phyloP scores from a whole-genome alignment of 2,329 filamentous ascomycete species.

The Elsinoe perseae region DNA sequence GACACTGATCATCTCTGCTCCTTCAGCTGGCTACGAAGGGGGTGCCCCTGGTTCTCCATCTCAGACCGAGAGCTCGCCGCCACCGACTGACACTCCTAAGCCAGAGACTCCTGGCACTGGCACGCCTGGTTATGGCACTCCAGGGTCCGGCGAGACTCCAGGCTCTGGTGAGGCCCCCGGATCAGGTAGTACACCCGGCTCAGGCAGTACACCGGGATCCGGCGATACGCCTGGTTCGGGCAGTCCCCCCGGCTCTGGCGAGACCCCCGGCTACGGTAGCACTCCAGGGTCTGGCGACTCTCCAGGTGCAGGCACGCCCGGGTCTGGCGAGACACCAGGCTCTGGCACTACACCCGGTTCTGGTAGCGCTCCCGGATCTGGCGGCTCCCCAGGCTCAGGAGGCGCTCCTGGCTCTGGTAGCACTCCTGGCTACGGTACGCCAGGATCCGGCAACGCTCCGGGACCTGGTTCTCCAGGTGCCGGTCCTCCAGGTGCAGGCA shows the following conservation, averaged over 20 bases:
- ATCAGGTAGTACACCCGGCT: background rate
- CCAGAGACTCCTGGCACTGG: background rate
- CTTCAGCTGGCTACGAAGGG: constrained; percentile 6
- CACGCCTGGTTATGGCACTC: background rate
- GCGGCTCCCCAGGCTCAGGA: background rate
- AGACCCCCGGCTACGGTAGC: background rate
- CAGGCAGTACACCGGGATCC: background rate
- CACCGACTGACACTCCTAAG: background rate
- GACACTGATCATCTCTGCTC: background rate
- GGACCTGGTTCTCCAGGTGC: too few species aligned
- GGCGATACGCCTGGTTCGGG: background rate
- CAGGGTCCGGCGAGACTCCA: background rate
- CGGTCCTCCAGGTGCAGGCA: too few species aligned
- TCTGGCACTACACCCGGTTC: background rate
- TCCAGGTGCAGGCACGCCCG: too few species aligned
- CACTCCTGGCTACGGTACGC: too few species aligned
- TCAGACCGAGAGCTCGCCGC: background rate
- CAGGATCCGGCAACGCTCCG: too few species aligned
- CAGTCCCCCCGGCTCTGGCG: background rate
- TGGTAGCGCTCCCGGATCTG: too few species aligned
- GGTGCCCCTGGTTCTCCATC: background rate
- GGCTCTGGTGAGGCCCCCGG: background rate
- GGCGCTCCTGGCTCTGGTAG: too few species aligned
- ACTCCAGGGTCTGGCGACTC: background rate
- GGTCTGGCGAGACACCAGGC: background rate